Percentiles rank a stretch among this genome's conserved stretches.
phyloP scores from a whole-genome alignment of 345 rosid species.

The Iberis pinnata region DNA sequence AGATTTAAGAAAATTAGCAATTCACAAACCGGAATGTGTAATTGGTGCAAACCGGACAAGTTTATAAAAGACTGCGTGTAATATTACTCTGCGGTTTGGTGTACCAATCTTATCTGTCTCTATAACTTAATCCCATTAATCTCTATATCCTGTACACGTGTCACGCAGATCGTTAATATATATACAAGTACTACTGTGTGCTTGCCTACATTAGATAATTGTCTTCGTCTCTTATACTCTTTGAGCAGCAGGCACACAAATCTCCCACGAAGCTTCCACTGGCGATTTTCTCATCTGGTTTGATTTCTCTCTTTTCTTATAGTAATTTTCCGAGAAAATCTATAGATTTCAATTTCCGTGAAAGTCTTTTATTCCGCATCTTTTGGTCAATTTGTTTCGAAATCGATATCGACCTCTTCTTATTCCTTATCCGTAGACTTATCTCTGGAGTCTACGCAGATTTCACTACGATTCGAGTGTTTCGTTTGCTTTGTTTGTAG shows the following conservation, averaged over 20 bases:
- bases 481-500: not conserved
- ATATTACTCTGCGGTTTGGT: conserved; percentile 22
- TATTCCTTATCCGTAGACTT: conserved; percentile 11
- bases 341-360: too few relatives aligned
- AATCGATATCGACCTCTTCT: conserved; percentile 9
- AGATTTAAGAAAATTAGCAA: too few relatives aligned
- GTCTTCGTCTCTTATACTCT: conserved; percentile 1
- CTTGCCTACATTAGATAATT: conserved; percentile 12
- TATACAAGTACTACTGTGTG: not conserved
- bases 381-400: conserved; percentile 18
- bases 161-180: not conserved
- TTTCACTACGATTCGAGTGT: conserved; percentile 16
- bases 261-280: conserved; percentile 31
- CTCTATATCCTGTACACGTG: conserved; percentile 5
- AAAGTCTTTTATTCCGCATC: too few relatives aligned
- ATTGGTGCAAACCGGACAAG: conserved; percentile 2
- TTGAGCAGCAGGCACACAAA: conserved; percentile 11
- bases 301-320: not conserved
- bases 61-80: conserved; percentile 2
- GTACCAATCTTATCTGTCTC: conserved; percentile 18
- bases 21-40: not conserved
- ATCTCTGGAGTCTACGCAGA: not conserved
- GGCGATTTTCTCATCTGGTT: not conserved
- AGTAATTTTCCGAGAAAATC: conserved; percentile 4
- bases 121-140: not conserved